Conservation (phyloP, 2,329 filamentous ascomycete species). For the Paraconiothyrium brasiliense region DNA sequence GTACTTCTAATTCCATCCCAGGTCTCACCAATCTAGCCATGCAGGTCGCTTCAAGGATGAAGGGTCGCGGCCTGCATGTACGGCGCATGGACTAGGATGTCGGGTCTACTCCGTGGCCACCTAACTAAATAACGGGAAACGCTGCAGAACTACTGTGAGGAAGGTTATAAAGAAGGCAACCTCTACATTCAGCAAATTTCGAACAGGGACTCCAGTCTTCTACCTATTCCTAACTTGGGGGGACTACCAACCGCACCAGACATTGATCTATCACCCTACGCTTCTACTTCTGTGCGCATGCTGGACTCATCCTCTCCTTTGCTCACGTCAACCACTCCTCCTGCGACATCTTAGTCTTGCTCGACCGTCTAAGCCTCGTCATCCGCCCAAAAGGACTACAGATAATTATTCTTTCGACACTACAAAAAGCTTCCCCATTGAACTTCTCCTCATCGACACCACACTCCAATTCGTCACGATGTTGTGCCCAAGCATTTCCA, state of each 20-base stretch:
- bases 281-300: conserved; percentile 8
- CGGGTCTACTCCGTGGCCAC: conserved; percentile 33
- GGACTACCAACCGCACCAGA: conserved; percentile 3
- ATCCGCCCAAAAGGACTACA: background rate
- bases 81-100: conserved; percentile 37
- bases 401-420: background rate
- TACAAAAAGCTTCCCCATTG: background rate
- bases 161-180: conserved; percentile 34
- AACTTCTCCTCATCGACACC: background rate
- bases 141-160: conserved; percentile 21
- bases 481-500: conserved; percentile 39
- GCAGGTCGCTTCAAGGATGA: conserved; percentile 39
- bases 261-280: conserved; percentile 17
- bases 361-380: conserved; percentile 1
- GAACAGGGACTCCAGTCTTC: conserved; percentile 16
- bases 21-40: conserved; percentile 44
- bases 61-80: conserved; percentile 39
- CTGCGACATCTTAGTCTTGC: background rate
- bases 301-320: conserved; percentile 2
- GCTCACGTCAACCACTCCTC: conserved; percentile 11
- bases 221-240: conserved; percentile 1
- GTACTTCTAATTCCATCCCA: conserved; percentile 39
- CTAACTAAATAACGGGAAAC: conserved; percentile 36
- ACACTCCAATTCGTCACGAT: conserved; percentile 29
- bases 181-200: conserved; percentile 15